Base-by-base conservation (phyloP, 441 rosid genomes). In the Geranium incanum region DNA sequence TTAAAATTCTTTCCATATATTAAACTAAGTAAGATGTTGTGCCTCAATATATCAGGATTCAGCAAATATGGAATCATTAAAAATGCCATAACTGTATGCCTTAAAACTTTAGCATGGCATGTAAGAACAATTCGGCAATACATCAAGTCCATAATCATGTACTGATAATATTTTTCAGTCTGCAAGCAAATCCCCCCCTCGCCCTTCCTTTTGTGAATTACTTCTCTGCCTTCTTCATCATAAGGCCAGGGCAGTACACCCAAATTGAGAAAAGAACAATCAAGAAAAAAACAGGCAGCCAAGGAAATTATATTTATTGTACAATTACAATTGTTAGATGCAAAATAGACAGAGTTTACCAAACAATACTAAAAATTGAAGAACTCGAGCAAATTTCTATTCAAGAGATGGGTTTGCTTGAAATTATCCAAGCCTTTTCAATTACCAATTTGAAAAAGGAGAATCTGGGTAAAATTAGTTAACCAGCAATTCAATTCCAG, bases 11-110 rank as follows among this genome's bases (percentile, higher is more conserved):
- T 50, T 50, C 59, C 59, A 50, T 50, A 50, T 13, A 50, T 50
- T 12, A 50, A 50, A 50, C 15, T 43, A 43, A 43, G 11, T 21
- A 43, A 0, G 50, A 6, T 43, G 50, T 6, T 7, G 8, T 7
- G 12, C 50, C 50, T 43, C 8, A 50, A 50, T 12, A 12, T 12
- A 50, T 50, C 59, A 50, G 16, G 59, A 50, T 50, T 50, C 59
- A 50, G 59, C 59, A 50, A 50, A 50, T n/a, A 50, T 50, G 16
- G 59, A 50, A 50, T 50, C 59, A 50, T 50, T 50, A 50, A 13
- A 28, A 15, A 50, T 50, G 5, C 59, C 59, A 50, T 50, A 50
- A 3, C 18, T n/a, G 3, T 15, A 13, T 50, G 16, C 16, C 59
- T 50, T 50, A 4, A 3, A 50, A 13, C 59, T 50, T 50, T 50